Conservation (phyloP, 495 filamentous ascomycete genomes). For the Neurospora sp. region DNA sequence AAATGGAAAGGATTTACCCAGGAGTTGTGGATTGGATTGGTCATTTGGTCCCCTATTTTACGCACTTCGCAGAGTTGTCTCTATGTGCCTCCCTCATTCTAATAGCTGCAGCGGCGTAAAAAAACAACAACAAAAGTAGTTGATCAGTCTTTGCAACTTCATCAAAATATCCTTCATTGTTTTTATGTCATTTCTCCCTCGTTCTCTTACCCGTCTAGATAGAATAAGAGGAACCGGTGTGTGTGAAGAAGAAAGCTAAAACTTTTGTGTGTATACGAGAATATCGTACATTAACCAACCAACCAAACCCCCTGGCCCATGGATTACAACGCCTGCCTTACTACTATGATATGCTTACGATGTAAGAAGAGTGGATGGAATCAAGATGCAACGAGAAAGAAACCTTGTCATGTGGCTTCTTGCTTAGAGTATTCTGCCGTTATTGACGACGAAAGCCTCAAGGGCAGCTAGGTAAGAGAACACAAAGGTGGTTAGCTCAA, state of each 20-base stretch:
- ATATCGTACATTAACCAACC: not conserved
- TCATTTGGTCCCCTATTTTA: conserved; percentile 2
- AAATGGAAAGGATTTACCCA: not conserved
- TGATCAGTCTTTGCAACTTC: not conserved
- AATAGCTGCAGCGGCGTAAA: not conserved
- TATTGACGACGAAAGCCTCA: conserved; percentile 85
- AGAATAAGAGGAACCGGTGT: not conserved
- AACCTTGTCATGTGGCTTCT: not conserved
- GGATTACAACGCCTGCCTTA: not conserved
- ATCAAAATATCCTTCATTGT: not conserved
- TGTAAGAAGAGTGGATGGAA: not conserved
- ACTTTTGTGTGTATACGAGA: not conserved
- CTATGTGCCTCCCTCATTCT: not conserved
- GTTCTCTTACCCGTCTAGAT: not conserved
- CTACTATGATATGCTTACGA: not conserved
- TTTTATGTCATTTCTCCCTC: not conserved
- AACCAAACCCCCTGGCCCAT: not conserved
- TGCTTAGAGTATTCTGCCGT: conserved; percentile 49
- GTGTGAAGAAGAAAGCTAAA: not conserved
- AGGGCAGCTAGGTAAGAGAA: conserved; percentile 46
- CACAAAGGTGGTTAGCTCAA: not conserved
- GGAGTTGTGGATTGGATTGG: not conserved
- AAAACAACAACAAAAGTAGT: not conserved
- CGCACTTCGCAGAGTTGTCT: not conserved
- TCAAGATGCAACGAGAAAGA: conserved; percentile 6